Conservation (phyloP, 2,329 filamentous ascomycete species). For the Colletotrichum agaves region DNA sequence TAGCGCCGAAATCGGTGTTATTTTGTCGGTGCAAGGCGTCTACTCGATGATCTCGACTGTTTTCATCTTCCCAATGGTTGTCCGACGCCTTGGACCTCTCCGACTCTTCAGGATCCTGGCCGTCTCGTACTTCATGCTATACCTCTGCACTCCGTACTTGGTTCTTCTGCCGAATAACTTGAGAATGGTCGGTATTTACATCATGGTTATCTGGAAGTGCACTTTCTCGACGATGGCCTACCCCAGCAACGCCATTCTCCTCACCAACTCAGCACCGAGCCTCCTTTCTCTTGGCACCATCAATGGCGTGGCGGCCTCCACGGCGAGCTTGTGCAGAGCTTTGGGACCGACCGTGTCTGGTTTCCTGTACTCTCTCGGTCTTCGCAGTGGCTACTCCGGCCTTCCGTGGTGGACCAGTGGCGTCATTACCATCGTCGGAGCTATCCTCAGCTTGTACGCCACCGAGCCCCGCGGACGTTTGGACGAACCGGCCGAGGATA, state of each 20-base stretch:
- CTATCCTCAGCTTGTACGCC: slow-evolving; percentile 79
- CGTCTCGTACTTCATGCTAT: slow-evolving; percentile 85
- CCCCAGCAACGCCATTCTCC: slow-evolving; percentile 87
- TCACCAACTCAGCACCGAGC: slow-evolving; percentile 88
- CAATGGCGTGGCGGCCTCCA: slow-evolving; percentile 91
- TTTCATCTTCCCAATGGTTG: slow-evolving; percentile 83
- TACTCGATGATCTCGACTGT: slow-evolving; percentile 91
- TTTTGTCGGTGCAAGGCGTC: slow-evolving; percentile 87
- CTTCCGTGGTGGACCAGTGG: slow-evolving; percentile 95
- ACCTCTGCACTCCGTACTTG: slow-evolving; percentile 88
- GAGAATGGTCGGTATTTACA: slow-evolving; percentile 79
- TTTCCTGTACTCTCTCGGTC: slow-evolving; percentile 82
- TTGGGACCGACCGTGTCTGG: slow-evolving; percentile 92
- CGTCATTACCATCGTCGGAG: slow-evolving; percentile 78
- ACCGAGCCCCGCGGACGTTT: slow-evolving; percentile 67
- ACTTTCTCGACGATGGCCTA: slow-evolving; percentile 92
- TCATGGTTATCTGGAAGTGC: slow-evolving; percentile 89
- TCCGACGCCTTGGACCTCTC: slow-evolving; percentile 79
- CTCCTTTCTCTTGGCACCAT: slow-evolving; percentile 88
- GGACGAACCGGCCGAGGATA: slow-evolving; percentile 53
- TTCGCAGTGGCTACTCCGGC: slow-evolving; percentile 84
- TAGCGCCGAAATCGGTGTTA: slow-evolving; percentile 85
- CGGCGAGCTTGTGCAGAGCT: slow-evolving; percentile 87
- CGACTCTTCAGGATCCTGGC: slow-evolving; percentile 85
- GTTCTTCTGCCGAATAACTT: slow-evolving; percentile 80